Evolutionary conservation across 176 grass and related monocot genomes (phyloP).

Genomic region (Juncus effusus): DNA sequence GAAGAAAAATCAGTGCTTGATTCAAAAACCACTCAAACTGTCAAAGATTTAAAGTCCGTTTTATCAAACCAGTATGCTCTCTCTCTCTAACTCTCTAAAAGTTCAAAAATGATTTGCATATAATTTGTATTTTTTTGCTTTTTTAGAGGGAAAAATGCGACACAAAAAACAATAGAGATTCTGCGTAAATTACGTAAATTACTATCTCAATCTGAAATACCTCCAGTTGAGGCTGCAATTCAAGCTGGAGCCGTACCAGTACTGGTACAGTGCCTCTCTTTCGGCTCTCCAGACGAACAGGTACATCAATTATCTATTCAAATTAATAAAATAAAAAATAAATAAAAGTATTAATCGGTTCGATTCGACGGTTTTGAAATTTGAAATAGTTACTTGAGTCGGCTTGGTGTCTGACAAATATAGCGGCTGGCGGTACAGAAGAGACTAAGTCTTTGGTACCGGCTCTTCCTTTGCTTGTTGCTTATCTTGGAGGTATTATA

Average conservation of each 20-base stretch:
- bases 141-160: constrained; percentile 69
- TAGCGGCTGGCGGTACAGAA: constrained; percentile 78
- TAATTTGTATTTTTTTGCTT: neutral
- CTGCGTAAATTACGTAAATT: constrained; percentile 73
- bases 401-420: constrained; percentile 97
- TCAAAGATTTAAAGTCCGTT: constrained; percentile 66
- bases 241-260: constrained; percentile 78
- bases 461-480: constrained; percentile 84
- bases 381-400: constrained; percentile 71
- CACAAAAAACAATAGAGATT: constrained; percentile 65
- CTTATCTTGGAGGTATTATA: constrained; percentile 79
- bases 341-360: neutral
- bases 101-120: neutral
- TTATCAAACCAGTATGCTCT: constrained; percentile 60
- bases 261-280: constrained; percentile 80
- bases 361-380: constrained; percentile 17
- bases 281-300: constrained; percentile 94
- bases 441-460: constrained; percentile 76
- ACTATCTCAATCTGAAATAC: constrained; percentile 82
- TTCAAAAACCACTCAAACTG: constrained; percentile 58
- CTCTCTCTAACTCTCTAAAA: constrained; percentile 17
- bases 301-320: constrained; percentile 35
- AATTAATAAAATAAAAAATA: constrained; percentile 31
- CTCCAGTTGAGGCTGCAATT: constrained; percentile 75
- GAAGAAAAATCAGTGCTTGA: constrained; percentile 58